A percentile compares a stretch with the other conserved stretches of the same genome.
Conservation (phyloP, 805 yeast genomes). For the Teunomyces pallodes region DNA sequence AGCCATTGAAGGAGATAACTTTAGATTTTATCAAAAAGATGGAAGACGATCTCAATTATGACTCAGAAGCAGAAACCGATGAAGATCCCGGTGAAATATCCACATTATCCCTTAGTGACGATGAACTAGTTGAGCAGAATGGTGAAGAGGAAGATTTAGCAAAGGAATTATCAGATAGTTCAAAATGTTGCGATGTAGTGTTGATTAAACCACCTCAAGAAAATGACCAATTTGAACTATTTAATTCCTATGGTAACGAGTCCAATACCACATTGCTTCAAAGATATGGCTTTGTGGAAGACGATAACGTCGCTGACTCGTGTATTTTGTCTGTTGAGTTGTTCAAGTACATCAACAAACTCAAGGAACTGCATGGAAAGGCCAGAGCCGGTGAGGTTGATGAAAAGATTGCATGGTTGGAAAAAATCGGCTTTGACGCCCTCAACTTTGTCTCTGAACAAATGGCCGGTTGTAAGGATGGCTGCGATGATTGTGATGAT, state of each 20-base stretch:
- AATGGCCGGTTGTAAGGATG: slow-evolving; percentile 2
- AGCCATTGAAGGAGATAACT: slow-evolving; percentile 24
- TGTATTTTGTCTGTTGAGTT: slow-evolving; percentile 58
- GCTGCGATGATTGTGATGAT: slow-evolving; percentile 14
- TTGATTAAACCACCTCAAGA: slow-evolving; percentile 41
- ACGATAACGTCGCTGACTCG: slow-evolving; percentile 45
- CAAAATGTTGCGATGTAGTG: slow-evolving; percentile 69
- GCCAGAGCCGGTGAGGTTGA: slow-evolving; percentile 31
- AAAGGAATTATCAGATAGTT: slow-evolving; percentile 30
- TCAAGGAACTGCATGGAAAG: slow-evolving; percentile 18
- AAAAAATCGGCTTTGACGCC: slow-evolving; percentile 41
- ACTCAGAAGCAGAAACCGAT: slow-evolving; percentile 16
- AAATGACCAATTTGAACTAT: slow-evolving; percentile 55
- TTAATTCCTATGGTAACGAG: slow-evolving; percentile 78
- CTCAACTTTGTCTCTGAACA: slow-evolving; percentile 23
- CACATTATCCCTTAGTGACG: slow-evolving; percentile 15
- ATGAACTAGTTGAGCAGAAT: slow-evolving; percentile 14
- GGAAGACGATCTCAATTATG: slow-evolving; percentile 18
- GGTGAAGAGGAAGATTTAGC: slow-evolving; percentile 31
- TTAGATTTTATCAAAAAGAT: slow-evolving; percentile 26
- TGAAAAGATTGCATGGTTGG: slow-evolving; percentile 49
- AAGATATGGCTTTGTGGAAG: slow-evolving; percentile 75
- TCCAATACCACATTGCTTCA: slow-evolving; percentile 65
- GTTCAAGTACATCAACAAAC: slow-evolving; percentile 27
- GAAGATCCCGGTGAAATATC: slow-evolving; percentile 20